Evolutionary conservation across 345 rosid genomes (phyloP), one percentile per base, ranked within the genome.

Genomic region (Linum tenue): DNA sequence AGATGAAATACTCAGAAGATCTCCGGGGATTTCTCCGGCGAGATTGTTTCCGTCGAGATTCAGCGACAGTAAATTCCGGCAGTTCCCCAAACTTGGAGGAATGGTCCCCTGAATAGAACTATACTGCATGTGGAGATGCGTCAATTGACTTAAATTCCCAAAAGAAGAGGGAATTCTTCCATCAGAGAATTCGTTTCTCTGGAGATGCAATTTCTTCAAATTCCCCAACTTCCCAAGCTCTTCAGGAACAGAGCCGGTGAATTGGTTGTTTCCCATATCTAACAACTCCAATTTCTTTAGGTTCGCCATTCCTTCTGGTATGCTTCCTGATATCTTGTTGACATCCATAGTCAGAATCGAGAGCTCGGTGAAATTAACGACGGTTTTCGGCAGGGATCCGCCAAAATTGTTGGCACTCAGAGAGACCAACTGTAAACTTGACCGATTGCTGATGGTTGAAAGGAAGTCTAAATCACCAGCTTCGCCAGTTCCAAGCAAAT

Each of bases 141-240:
- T 61, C 31, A 61, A 38, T 31, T 16, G 16, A 0, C 65, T 60
- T 61, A 68, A 61, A 35, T 68, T 61, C 37, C 71, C 71, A 6
- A 68, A 39, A 10, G 65, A 68, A 4, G 71, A 22, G 0, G 31
- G 31, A 22, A 22, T 22, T 22, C 31, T 22, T 22, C 31, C 31
- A 1, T 22, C 31, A 9, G 39, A 68, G 7, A 68, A 62, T 38
- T 39, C 39, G 35, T 61, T 68, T n/a, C 39, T 3, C 1, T 5
- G 14, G 12, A 61, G 39, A 16, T 2, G 10, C 31, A 68, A 14
- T 2, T 16, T 15, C 11, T 11, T 12, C 2, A 68, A 60, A 0
- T 39, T 16, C n/a, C 39, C 8, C 12, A 61, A 39, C 16, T 68
- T 53, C 62, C 71, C 71, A 39, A 68, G 60, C 39, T 61, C 71